Evolutionary conservation across 176 grass and related monocot genomes (phyloP).

Genomic region (Thalia dealbata): DNA sequence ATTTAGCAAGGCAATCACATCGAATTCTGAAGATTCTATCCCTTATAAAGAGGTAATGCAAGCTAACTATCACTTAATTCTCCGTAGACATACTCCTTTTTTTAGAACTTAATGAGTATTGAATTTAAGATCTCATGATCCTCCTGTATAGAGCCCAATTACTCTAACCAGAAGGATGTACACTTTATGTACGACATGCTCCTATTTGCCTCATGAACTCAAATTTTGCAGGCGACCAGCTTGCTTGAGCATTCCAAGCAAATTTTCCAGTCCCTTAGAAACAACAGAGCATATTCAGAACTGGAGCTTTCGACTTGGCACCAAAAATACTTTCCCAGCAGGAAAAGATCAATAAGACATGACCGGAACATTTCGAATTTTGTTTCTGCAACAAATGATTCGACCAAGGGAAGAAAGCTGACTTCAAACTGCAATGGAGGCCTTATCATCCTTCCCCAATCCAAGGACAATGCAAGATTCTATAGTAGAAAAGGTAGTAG

Average conservation of each 20-base stretch:
- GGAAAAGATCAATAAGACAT: constrained; percentile 8
- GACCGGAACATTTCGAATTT: not conserved
- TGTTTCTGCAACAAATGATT: too few species aligned
- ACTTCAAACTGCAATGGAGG: not conserved
- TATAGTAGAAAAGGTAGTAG: too few species aligned
- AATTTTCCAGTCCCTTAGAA: constrained; percentile 47
- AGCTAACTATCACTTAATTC: not conserved
- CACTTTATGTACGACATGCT: too few species aligned
- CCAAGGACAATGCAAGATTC: too few species aligned
- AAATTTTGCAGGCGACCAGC: constrained; percentile 33
- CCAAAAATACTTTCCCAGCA: constrained; percentile 21
- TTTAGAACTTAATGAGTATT: too few species aligned
- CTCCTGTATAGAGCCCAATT: too few species aligned
- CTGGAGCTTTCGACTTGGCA: constrained; percentile 35
- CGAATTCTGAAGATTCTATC: constrained; percentile 41
- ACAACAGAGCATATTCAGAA: constrained; percentile 36
- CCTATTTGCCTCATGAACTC: not conserved
- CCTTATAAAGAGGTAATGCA: constrained; percentile 37
- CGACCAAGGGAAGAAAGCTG: too few species aligned
- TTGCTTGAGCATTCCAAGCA: constrained; percentile 42
- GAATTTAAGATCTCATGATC: too few species aligned
- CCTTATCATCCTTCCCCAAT: not conserved
- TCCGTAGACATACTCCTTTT: not conserved
- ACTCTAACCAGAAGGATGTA: too few species aligned
- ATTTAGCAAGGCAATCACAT: constrained; percentile 54